These are phyloP conservation scores for Coemansia sp. DNA, from an alignment of 371 early-diverging fungal genomes.

Conservation along the genomic window DNA sequence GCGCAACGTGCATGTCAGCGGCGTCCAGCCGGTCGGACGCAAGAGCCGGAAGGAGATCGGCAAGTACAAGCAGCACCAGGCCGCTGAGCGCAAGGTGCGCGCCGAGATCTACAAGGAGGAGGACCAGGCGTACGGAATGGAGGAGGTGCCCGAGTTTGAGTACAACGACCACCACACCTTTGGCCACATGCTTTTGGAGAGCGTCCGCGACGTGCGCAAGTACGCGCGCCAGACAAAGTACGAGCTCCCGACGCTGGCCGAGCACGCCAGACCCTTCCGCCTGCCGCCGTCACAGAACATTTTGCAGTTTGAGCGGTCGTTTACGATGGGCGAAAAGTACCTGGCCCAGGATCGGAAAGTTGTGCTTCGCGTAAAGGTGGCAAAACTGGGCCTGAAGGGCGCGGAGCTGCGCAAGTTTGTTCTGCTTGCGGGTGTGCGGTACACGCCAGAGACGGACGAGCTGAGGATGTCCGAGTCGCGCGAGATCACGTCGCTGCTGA, in stretches of 20 bases:
- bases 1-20: constrained; percentile 26
- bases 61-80: not conserved
- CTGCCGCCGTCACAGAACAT: constrained; percentile 31
- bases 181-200: constrained; percentile 47
- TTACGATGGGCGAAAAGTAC: constrained; percentile 41
- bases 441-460: constrained; percentile 49
- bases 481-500: constrained; percentile 43
- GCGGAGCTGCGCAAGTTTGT: constrained; percentile 50
- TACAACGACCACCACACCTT: constrained; percentile 47
- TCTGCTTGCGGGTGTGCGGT: constrained; percentile 47
- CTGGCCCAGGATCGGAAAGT: constrained; percentile 43
- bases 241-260: constrained; percentile 47
- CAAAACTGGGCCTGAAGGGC: constrained; percentile 34
- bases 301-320: constrained; percentile 45
- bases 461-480: constrained; percentile 47
- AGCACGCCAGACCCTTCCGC: constrained; percentile 44
- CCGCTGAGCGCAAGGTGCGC: constrained; percentile 26
- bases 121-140: constrained; percentile 35
- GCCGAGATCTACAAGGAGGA: constrained; percentile 34
- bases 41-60: constrained; percentile 5
- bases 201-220: constrained; percentile 51
- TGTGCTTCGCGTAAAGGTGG: constrained; percentile 38
- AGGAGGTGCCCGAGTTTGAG: constrained; percentile 22
- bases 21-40: constrained; percentile 27
- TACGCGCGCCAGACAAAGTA: constrained; percentile 48